Evolutionary conservation across 768 basidiomycete genomes (phyloP), one percentile per base, ranked within the genome.

Genomic region (Grammothele lineata): DNA sequence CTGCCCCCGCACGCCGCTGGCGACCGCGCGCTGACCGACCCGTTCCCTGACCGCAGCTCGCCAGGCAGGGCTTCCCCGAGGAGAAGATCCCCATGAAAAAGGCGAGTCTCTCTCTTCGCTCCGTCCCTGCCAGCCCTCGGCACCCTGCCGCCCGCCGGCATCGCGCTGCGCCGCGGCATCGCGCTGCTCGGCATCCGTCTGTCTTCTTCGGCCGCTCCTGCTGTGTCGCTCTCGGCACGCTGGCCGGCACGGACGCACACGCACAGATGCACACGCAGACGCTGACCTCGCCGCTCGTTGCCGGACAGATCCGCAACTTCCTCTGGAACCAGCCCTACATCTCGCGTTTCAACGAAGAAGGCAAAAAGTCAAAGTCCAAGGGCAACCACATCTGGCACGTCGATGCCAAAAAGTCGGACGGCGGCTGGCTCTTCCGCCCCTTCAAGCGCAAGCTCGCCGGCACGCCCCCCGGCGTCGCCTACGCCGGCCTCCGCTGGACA

Each of bases 351-450:
- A 99, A 99, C 63, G 92, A 97, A 60, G 95, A 98, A 63, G 95
- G 95, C 27, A 97, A 97, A 68, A 99, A 99, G 70, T 90, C 94
- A 19, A 99, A 99, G 68, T 94, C 92, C 44, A 96, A 96, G 72
- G 95, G 95, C 38, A 99, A 99, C 68, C 95, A 98, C 60, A 96
- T 97, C 56, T 99, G 95, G 95, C 94, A 92, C 60, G 87, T 98
- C 41, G 92, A 97, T 59, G 95, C 92, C n/a, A 90, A 81, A 70
- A 94, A 90, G 66, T 62, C 70, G 19, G 87, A 87, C 39, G 80
- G 85, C 34, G 70, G 77, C 53, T 97, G 92, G 92, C 75, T 80
- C 43, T 96, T 95, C 70, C 78, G 91, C 41, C 84, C 89, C 11
- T 96, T 95, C 70, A 73, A 85, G 58, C 83, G 93, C 45, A 87